Percentiles rank a stretch among this genome's conserved stretches.
Evolutionary conservation across 164 flowering plant species (phyloP).

Genomic region (Magnolia officinalis): DNA sequence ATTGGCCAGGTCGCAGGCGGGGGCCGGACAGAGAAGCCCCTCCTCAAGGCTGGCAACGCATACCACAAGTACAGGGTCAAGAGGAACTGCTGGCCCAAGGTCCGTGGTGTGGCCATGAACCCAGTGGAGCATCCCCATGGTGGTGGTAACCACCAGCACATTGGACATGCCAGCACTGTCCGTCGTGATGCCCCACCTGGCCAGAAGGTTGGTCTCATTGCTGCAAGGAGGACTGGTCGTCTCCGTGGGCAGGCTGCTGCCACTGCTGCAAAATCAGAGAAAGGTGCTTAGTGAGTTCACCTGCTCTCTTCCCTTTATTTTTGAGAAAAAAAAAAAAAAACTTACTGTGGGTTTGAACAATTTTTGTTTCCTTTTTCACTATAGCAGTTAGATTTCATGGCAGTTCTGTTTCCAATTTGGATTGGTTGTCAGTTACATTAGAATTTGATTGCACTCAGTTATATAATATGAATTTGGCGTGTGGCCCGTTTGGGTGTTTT

Average conservation of each 20-base stretch:
- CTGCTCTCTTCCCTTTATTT: background rate
- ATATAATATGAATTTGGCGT: too few species aligned
- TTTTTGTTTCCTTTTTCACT: too few species aligned
- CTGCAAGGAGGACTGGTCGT: constrained; percentile 54
- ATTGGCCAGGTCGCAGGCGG: constrained; percentile 64
- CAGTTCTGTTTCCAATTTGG: too few species aligned
- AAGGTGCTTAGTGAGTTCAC: constrained; percentile 14
- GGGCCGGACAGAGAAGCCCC: constrained; percentile 57
- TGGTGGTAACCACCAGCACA: constrained; percentile 65
- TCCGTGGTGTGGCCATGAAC: constrained; percentile 70
- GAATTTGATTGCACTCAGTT: too few species aligned
- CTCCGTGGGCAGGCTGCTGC: constrained; percentile 61
- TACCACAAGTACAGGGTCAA: constrained; percentile 56
- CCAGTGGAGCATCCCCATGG: constrained; percentile 69
- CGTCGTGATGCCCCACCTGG: constrained; percentile 61
- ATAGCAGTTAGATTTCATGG: too few species aligned
- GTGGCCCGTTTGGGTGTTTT: too few species aligned
- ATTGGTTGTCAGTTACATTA: too few species aligned
- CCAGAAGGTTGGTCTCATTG: constrained; percentile 64
- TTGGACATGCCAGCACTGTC: constrained; percentile 59
- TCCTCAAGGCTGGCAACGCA: constrained; percentile 57
- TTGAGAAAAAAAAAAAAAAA: background rate
- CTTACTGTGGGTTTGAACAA: too few species aligned
- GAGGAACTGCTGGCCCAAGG: constrained; percentile 73
- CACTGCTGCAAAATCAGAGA: constrained; percentile 43